Base-by-base conservation (phyloP, 2,329 filamentous ascomycete genomes). In the Tolypocladium sp. region DNA sequence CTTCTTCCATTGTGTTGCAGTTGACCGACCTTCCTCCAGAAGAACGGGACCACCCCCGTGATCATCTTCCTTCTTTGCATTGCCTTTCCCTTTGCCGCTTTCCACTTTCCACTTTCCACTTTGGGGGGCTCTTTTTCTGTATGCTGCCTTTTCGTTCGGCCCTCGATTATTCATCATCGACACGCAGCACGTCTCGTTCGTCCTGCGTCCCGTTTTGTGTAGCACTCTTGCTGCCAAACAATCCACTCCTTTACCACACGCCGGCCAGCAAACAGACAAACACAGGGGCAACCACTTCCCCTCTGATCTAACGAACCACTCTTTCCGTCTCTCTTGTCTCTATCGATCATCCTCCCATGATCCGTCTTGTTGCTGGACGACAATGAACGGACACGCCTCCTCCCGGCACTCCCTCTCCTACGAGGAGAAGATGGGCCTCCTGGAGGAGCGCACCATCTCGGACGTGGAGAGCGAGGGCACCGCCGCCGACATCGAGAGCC, bases 381-480 rank as follows among this genome's bases (percentile, higher is more conserved):
- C 67, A 69, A 80, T 80, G 78, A 73, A 72, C 63, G 70, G 70
- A 60, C 69, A 73, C 65, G 70, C 70, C 59, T 62, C 68, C 27
- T 70, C 69, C n/a, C 69, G 66, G 56, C 65, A 68, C 61, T 70
- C 71, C 40, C 68, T 72, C 61, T 70, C 70, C 56, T 60, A 73
- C 57, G 76, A 80, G 68, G 79, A 81, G 70, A 78, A 75, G 64
- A 67, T 75, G 58, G 69, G 70, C 17, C 69, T 81, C 40, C 68
- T 80, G 38, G 76, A 80, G n/a, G 75, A 79, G 57, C 74, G 72
- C 60, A 70, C 71, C 20, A 58, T 71, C 25, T 77, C 77, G 15
- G 78, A 82, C 57, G 65, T 70, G 51, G 78, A 80, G 56, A 78
- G 75, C 65, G 77, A 75, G 33, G 67, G 61, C 60, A 73, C 73